phyloP scores from a whole-genome alignment of 1,284 basidiomycete species.

The Sanghuangporus baumii region DNA sequence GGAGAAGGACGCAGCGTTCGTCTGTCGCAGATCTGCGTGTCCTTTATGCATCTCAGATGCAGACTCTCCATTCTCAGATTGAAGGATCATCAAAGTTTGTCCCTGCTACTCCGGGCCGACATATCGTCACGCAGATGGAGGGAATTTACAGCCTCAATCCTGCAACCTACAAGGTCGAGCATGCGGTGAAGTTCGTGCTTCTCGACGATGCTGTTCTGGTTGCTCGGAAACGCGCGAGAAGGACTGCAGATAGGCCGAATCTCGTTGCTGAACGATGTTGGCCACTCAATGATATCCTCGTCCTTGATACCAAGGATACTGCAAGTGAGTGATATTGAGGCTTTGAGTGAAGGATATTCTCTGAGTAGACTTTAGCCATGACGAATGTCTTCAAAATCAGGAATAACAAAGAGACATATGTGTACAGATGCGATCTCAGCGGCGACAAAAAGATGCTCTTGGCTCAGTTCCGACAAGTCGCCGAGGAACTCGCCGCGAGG shows the following conservation, averaged over 20 bases:
- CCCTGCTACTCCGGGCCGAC: conserved; percentile 84
- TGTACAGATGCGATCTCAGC: conserved; percentile 80
- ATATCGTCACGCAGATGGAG: conserved; percentile 85
- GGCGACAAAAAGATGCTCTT: conserved; percentile 87
- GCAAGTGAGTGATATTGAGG: conserved; percentile 50
- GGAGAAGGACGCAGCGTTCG: conserved; percentile 71
- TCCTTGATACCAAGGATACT: conserved; percentile 94
- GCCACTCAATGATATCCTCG: conserved; percentile 87
- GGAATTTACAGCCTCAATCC: conserved; percentile 84
- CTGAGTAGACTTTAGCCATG: conserved; percentile 50
- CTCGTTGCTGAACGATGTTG: conserved; percentile 93
- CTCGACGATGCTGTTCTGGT: conserved; percentile 90
- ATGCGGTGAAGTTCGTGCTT: conserved; percentile 84
- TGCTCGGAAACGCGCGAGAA: conserved; percentile 57
- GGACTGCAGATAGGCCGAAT: conserved; percentile 52
- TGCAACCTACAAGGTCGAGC: conserved; percentile 92
- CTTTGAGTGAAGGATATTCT: conserved; percentile 3
- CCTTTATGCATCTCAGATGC: conserved; percentile 92
- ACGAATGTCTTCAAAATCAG: conserved; percentile 96
- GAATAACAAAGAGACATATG: conserved; percentile 89
- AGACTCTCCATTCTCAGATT: conserved; percentile 84
- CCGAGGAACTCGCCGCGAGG: conserved; percentile 85
- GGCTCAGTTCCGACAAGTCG: conserved; percentile 83
- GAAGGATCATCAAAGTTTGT: conserved; percentile 97
- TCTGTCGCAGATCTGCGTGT: conserved; percentile 91